Evolutionary conservation across 768 basidiomycete species (phyloP), one percentile per base, ranked within the genome.

Genomic region (Panaeolus papilionaceus): DNA sequence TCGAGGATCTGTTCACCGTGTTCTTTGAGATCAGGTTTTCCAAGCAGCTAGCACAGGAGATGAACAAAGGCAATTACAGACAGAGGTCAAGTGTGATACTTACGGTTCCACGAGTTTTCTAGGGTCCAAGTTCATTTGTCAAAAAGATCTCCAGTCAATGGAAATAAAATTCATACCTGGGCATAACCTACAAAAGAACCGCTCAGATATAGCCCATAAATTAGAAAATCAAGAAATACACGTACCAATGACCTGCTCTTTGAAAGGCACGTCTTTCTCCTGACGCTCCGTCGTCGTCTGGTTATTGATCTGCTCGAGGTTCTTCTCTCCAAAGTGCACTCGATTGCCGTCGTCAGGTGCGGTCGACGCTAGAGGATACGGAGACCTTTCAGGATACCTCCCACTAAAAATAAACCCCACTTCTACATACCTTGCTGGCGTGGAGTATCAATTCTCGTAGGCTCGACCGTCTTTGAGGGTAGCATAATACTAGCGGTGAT

Each of bases 181-280:
- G 68, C 65, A 45, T 33, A 28, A 69, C 23, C 42, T 72, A n/a
- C 16, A 63, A 33, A 58, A 14, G 23, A 37, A 16, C 14, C 47
- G 65, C 37, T 51, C 16, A 20, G 20, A 49, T 18, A 38, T 33
- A 9, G 14, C 4, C 61, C 33, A 58, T 54, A 14, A 20, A n/a
- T 16, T 9, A 54, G 38, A 37, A 58, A 23, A 51, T 14, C 38
- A 1, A 28, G 47, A 9, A 54, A 11, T 38, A 3, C 1, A 70
- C 81, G 28, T 68, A 87, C 88, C 88, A 58, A 88, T 83, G 8
- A 88, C 85, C 66, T 80, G 82, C 58, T 89, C 87, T 74, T 88
- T 89, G 79, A 89, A 89, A 14, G 88, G 80, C 38, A 84, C 54
- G 7, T n/a, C 81, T 63, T 80, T 76, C 38, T 65, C 75, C 62